Conservation (phyloP, 129 eudicot genomes). For the Flaveria ramosissima region DNA sequence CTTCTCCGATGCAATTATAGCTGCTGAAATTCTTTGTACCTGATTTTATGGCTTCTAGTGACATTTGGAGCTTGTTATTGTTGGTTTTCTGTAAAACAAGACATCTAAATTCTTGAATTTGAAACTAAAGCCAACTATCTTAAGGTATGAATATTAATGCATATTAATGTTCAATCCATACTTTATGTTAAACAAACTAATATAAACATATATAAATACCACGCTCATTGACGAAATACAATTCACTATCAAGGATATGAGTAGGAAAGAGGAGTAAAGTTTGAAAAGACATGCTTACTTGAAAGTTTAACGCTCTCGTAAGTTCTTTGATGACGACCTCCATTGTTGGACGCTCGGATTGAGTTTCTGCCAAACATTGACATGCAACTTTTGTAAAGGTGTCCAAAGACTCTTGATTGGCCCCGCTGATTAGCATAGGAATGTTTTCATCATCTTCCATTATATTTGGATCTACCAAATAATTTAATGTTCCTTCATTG, state of each 20-base stretch:
- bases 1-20: neutral
- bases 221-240: no score
- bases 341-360: conserved; percentile 3
- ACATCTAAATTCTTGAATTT: neutral
- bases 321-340: neutral
- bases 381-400: neutral
- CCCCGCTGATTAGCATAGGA: neutral
- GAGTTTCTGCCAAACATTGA: conserved; percentile 11
- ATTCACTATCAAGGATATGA: neutral
- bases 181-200: no score
- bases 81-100: neutral
- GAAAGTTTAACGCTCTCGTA: neutral
- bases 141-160: no score
- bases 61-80: neutral
- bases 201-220: no score
- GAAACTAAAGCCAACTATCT: neutral
- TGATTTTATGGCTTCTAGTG: neutral
- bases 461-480: neutral
- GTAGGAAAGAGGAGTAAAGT: neutral
- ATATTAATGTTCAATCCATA: no score
- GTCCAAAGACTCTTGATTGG: neutral
- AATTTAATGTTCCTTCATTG: neutral
- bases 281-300: neutral
- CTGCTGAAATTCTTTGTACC: neutral
- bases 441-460: neutral